These are phyloP conservation scores for Dictyostelium capitatum DNA, from an alignment of 78 protist species.

Conservation along the genomic window DNA sequence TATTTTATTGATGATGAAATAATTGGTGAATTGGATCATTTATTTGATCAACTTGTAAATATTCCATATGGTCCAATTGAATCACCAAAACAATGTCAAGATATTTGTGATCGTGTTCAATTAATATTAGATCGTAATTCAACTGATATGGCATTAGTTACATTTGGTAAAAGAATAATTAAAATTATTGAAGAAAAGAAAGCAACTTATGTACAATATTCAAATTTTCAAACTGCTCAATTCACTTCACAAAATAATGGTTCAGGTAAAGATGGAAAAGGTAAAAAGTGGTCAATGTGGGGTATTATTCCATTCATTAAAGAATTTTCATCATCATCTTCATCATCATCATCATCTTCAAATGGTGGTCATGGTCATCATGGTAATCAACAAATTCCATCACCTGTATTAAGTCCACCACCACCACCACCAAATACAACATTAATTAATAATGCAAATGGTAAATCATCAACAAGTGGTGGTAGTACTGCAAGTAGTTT, in stretches of 20 bases:
- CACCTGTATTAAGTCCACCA: not conserved
- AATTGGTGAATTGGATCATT: constrained; percentile 29
- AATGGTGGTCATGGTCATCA: not conserved
- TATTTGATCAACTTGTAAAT: not conserved
- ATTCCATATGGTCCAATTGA: constrained; percentile 48
- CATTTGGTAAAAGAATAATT: constrained; percentile 52
- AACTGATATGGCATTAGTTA: constrained; percentile 19
- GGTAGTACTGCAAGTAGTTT: not conserved
- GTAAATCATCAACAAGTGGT: not conserved
- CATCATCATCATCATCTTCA: not conserved
- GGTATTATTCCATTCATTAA: constrained; percentile 71
- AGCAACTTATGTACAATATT: constrained; percentile 50
- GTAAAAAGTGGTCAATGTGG: constrained; percentile 77
- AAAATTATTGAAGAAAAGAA: constrained; percentile 75
- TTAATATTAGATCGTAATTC: not conserved
- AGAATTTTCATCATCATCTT: constrained; percentile 21
- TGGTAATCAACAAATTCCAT: not conserved
- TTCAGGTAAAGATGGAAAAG: not conserved
- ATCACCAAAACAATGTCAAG: constrained; percentile 31
- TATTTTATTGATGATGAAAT: constrained; percentile 44
- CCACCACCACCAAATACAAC: not conserved
- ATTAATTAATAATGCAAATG: not conserved
- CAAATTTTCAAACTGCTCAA: constrained; percentile 30
- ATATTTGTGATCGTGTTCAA: constrained; percentile 15
- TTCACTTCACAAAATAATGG: not conserved